phyloP scores from a whole-genome alignment of 2,329 filamentous ascomycete species.

The Sporothrix sp. region DNA sequence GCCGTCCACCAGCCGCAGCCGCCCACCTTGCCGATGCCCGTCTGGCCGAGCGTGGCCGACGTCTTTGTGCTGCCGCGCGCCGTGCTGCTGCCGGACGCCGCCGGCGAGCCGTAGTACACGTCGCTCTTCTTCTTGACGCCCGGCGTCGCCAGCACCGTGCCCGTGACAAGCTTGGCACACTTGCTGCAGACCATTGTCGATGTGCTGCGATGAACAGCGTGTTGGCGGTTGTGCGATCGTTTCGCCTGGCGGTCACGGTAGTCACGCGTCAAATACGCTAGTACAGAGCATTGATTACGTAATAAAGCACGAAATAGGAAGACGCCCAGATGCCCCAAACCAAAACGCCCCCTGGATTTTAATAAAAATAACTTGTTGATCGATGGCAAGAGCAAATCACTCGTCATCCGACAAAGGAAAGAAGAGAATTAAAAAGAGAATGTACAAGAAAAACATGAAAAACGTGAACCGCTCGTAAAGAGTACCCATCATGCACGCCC shows the following conservation, averaged over 20 bases:
- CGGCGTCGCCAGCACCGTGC: conserved; percentile 52
- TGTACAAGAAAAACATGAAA: conserved; percentile 1
- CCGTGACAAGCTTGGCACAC: conserved; percentile 51
- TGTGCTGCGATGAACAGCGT: too few relatives aligned
- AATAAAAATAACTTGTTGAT: neutral
- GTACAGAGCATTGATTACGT: too few relatives aligned
- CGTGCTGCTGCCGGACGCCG: conserved; percentile 29
- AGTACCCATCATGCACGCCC: neutral
- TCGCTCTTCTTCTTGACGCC: conserved; percentile 58
- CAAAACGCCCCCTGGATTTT: conserved; percentile 7
- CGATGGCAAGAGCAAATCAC: neutral
- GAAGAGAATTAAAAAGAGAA: neutral
- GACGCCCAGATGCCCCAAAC: conserved; percentile 1
- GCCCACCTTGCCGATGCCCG: conserved; percentile 47
- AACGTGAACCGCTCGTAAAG: neutral
- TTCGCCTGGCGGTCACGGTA: too few relatives aligned
- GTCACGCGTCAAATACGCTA: too few relatives aligned
- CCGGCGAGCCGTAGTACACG: conserved; percentile 53
- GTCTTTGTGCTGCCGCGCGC: conserved; percentile 31
- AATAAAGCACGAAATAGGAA: neutral
- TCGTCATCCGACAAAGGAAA: conserved; percentile 1
- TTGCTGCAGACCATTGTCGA: conserved; percentile 46
- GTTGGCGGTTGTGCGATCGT: too few relatives aligned
- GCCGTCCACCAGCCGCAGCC: too few relatives aligned
- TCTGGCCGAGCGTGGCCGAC: conserved; percentile 46